These are phyloP conservation scores for Dioscorea alata DNA, from an alignment of 106 monocot genomes.

Conservation along the genomic window DNA sequence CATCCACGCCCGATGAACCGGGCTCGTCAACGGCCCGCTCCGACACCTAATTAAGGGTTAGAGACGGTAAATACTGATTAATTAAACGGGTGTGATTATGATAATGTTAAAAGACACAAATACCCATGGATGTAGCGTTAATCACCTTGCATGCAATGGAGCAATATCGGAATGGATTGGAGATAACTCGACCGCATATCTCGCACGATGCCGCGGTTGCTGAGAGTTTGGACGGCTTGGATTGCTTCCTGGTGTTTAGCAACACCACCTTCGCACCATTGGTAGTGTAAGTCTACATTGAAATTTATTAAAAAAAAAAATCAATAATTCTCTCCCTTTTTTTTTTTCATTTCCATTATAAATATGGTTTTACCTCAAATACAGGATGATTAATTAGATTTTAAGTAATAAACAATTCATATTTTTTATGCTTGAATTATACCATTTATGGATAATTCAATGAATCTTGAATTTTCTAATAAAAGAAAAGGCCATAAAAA, in stretches of 20 bases:
- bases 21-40: neutral
- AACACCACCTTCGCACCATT: conserved; percentile 51
- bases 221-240: conserved; percentile 21
- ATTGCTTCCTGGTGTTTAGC: conserved; percentile 36
- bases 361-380: no score
- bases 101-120: no score
- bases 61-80: neutral
- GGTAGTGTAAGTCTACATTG: conserved; percentile 28
- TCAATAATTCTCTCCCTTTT: no score
- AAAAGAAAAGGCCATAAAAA: no score
- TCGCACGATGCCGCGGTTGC: conserved; percentile 1
- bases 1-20: neutral
- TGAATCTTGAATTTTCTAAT: no score
- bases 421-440: no score
- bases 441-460: no score
- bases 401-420: no score
- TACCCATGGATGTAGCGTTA: neutral
- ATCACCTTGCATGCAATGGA: conserved; percentile 61
- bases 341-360: no score
- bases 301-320: no score
- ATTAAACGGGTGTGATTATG: neutral
- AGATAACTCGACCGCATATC: conserved; percentile 29
- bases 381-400: no score
- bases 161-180: conserved; percentile 31
- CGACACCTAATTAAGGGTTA: neutral